Evolutionary conservation across 2,329 filamentous ascomycete species (phyloP), one percentile per base, ranked within the genome.

Genomic region (Exophiala phaeomuriformis): DNA sequence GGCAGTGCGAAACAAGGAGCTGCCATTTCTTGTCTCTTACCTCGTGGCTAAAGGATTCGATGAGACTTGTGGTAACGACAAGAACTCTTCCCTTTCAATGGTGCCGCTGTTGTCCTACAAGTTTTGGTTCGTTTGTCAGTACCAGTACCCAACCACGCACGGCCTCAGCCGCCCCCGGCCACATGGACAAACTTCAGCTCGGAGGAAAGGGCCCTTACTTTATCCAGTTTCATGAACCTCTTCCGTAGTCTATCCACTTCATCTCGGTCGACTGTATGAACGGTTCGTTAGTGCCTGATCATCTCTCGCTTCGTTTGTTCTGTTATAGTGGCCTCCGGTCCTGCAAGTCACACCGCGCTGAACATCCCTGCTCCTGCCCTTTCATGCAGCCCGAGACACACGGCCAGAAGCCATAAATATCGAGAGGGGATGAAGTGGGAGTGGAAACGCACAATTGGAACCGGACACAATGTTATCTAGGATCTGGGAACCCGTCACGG

Each of bases 171-270:
- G 19, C 19, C 19, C 1, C 19, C 19, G 19, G 19, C 19, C 19
- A 19, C 19, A 19, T 19, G 19, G 19, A 19, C 19, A 19, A 19
- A 19, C 19, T 19, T 19, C 19, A 19, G 19, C 19, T 19, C 19
- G 19, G 12, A 19, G 7, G 6, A 12, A 7, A 19, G 27, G 7
- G 47, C 65, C 19, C 19, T 53, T 47, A 93, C 91, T 82, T 96
- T 97, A 74, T 98, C 93, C 56, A 98, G 78, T 75, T 98, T 98
- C 91, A 97, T 97, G 69, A 98, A 98, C 58, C 91, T 83, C 77
- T 98, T 98, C 67, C 90, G 82, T 69, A 98, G 78, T 66, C 93
- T 83, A 69, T 97, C 93, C 56, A 98, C 90, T 72, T 98, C 93
- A 67, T 98, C 93, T 71, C 88, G 85, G 76, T 98, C 88, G 77